Evolutionary conservation across 768 basidiomycete genomes (phyloP).

Genomic region (Tremella fuciformis): DNA sequence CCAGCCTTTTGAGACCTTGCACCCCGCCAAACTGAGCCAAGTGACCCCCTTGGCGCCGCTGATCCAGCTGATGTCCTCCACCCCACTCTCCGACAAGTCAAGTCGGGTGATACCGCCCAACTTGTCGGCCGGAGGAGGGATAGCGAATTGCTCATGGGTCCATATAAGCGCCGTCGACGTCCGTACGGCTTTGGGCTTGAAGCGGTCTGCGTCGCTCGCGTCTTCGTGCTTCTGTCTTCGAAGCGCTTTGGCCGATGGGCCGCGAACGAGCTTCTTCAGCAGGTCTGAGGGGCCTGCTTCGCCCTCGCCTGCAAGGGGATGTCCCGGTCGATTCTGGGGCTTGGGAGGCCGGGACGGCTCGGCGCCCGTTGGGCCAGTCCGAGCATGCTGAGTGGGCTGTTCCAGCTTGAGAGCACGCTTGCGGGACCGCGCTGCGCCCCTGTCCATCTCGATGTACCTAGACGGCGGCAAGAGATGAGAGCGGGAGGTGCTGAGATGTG

Average conservation of each 20-base stretch:
- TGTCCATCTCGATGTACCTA: conserved; percentile 31
- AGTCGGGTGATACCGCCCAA: conserved; percentile 26
- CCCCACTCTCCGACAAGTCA: conserved; percentile 36
- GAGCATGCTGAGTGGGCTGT: neutral
- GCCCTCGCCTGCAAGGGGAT: neutral
- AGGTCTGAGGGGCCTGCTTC: neutral
- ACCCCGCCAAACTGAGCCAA: conserved; percentile 42
- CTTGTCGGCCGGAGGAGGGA: conserved; percentile 30
- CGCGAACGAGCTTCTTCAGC: neutral
- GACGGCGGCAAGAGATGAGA: conserved; percentile 1
- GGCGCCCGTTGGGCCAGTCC: neutral
- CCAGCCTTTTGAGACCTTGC: conserved; percentile 33
- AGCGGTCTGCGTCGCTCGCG: conserved; percentile 26
- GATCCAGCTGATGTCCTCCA: conserved; percentile 33
- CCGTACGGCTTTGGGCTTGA: conserved; percentile 42
- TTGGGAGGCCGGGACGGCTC: neutral
- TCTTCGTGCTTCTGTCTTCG: conserved; percentile 9
- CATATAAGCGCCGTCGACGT: conserved; percentile 35
- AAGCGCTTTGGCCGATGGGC: neutral
- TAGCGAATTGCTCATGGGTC: conserved; percentile 25
- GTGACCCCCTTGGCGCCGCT: conserved; percentile 25
- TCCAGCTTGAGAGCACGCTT: conserved; percentile 22
- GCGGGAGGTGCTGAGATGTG: neutral
- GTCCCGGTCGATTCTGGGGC: neutral
- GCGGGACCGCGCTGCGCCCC: conserved; percentile 41